Conservation (phyloP, 176 grass and related monocot genomes). For the Pontederia crassipes region DNA sequence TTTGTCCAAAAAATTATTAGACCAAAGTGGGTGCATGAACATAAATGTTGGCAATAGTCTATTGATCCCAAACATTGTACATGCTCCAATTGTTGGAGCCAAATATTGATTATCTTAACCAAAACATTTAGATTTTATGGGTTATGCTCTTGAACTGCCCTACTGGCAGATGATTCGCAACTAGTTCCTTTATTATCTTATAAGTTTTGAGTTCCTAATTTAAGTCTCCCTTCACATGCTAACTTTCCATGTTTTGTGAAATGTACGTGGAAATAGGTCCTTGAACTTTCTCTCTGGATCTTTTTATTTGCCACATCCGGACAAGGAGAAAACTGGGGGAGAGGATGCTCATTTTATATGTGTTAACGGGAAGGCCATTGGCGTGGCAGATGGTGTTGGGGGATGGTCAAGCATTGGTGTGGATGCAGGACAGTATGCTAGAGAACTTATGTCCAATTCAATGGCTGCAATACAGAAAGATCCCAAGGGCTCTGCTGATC, state of each 20-base stretch:
- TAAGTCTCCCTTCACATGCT: neutral
- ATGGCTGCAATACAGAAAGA: constrained; percentile 61
- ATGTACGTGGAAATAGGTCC: constrained; percentile 19
- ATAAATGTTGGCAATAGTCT: no score
- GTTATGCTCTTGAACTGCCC: no score
- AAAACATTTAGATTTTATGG: no score
- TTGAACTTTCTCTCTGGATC: constrained; percentile 72
- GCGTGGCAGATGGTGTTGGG: constrained; percentile 88
- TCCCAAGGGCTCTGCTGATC: constrained; percentile 60
- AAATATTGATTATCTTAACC: no score
- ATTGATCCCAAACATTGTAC: no score
- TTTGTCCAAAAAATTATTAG: no score
- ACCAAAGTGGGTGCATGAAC: no score
- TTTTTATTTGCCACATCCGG: constrained; percentile 80
- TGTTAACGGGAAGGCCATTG: constrained; percentile 47
- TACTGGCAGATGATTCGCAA: no score
- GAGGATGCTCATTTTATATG: constrained; percentile 94
- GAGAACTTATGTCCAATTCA: constrained; percentile 77
- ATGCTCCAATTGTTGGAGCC: no score
- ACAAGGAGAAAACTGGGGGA: constrained; percentile 77
- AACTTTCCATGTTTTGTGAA: constrained; percentile 13
- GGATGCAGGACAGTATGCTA: constrained; percentile 72
- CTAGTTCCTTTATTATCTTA: neutral
- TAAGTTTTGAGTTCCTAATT: neutral
- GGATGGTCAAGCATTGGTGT: constrained; percentile 79